Evolutionary conservation across 169 alveolate genomes (phyloP).

Genomic region (Ichthyophthirius multifiliis): DNA sequence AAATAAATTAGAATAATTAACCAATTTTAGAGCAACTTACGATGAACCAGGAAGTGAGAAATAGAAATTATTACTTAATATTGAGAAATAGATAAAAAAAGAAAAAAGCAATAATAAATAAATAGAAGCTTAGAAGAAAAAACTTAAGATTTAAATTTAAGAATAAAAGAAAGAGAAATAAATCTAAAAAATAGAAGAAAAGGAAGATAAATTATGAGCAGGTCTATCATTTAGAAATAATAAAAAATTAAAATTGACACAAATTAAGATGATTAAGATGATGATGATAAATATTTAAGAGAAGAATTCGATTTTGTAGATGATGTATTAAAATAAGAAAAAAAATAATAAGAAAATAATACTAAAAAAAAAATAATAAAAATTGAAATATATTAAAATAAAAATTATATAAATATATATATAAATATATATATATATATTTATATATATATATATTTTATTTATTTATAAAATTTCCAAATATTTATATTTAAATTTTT

Average conservation of each 20-base stretch:
- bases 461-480: not conserved
- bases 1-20: not conserved
- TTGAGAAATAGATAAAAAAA: not conserved
- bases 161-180: not conserved
- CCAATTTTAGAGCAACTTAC: too few relatives aligned
- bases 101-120: not conserved
- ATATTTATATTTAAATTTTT: too few relatives aligned
- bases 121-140: not conserved
- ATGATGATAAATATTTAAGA: constrained; percentile 13
- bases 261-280: not conserved
- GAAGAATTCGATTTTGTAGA: not conserved
- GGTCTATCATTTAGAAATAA: not conserved
- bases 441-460: too few relatives aligned
- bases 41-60: too few relatives aligned
- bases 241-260: not conserved
- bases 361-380: not conserved
- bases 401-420: not conserved
- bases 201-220: constrained; percentile 16
- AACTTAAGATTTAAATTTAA: not conserved
- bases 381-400: not conserved
- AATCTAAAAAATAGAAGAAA: constrained; percentile 12
- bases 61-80: not conserved
- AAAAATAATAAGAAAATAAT: not conserved
- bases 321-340: not conserved
- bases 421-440: too few relatives aligned